Base-by-base conservation (phyloP, 345 rosid species). In the Gossypium ekmanianum region DNA sequence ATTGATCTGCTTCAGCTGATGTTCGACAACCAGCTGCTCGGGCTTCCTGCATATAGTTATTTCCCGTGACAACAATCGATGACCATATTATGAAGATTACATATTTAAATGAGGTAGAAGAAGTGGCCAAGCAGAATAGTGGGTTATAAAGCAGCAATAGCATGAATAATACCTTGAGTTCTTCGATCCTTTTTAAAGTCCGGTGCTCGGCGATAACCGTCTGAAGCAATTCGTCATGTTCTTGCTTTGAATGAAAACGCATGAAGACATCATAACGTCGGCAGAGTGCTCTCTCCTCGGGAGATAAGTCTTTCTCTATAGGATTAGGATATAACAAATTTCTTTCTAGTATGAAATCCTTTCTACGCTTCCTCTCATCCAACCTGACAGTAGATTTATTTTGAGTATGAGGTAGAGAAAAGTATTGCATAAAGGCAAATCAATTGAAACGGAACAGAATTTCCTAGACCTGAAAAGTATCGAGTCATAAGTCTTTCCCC, bases 211-310 rank as follows among this genome's bases (percentile, higher is more conserved):
- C 63, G 7, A 93, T 76, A 59, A 92, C 86, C 57, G 85, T 87
- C 77, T 83, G 88, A 80, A 95, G 91, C 84, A 95, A 79, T 50
- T 89, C 97, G 0, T 91, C 92, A 13, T 95, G 94, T 80, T 93
- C 98, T 79, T 93, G 97, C 83, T 95, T 95, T 9, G 97, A 89
- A 83, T 88, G 97, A 75, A 93, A 93, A 43, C 95, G 92, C 97
- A 95, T 95, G 83, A 87, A 92, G 74, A 87, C 86, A 64, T 95
- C 97, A 11, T 88, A 91, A n/a, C 78, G 91, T 75, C 88, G 87
- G 58, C 97, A 91, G 44, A 86, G 68, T 5, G 84, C 81, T 78
- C 86, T 86, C 86, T 95, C 99, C 74, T 95, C 98, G n/a, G 89
- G 87, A 50, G 87, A 82, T 61, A 95, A 85, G 79, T 88, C 92